A percentile compares a stretch with the other conserved stretches of the same genome.
Conservation (phyloP, 768 basidiomycete species). For the Antrodiella citrinella region DNA sequence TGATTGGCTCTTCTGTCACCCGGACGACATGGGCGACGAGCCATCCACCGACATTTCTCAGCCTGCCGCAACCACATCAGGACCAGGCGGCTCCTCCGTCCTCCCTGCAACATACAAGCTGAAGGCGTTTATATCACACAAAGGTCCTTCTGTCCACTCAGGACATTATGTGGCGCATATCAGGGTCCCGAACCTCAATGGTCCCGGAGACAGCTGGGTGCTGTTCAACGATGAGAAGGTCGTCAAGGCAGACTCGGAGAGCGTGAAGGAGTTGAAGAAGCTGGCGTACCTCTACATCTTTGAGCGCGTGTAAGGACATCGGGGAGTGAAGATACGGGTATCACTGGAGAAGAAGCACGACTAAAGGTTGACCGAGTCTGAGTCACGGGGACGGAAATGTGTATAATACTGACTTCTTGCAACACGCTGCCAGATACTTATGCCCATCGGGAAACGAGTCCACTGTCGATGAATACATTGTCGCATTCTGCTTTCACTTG, state of each 20-base stretch:
- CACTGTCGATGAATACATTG: no score
- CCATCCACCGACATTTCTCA: slow-evolving; percentile 13
- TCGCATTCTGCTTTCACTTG: no score
- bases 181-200: slow-evolving; percentile 27
- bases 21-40: slow-evolving; percentile 75
- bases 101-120: slow-evolving; percentile 76
- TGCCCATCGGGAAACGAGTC: no score
- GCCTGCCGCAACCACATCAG: slow-evolving; percentile 14
- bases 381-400: no score
- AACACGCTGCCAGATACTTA: no score
- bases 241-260: slow-evolving; percentile 78
- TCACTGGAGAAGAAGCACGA: not conserved
- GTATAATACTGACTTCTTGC: no score
- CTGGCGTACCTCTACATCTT: slow-evolving; percentile 94
- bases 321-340: no score
- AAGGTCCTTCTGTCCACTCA: slow-evolving; percentile 91
- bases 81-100: slow-evolving; percentile 41
- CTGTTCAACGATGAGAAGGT: slow-evolving; percentile 97
- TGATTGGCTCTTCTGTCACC: slow-evolving; percentile 94
- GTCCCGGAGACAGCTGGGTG: slow-evolving; percentile 60
- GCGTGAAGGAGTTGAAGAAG: slow-evolving; percentile 72
- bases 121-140: slow-evolving; percentile 95
- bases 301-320: slow-evolving; percentile 44
- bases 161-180: slow-evolving; percentile 91
- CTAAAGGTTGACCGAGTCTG: no score